These are phyloP conservation scores for Monilinia aucupariae DNA, from an alignment of 2,329 filamentous ascomycete genomes.

Conservation along the genomic window DNA sequence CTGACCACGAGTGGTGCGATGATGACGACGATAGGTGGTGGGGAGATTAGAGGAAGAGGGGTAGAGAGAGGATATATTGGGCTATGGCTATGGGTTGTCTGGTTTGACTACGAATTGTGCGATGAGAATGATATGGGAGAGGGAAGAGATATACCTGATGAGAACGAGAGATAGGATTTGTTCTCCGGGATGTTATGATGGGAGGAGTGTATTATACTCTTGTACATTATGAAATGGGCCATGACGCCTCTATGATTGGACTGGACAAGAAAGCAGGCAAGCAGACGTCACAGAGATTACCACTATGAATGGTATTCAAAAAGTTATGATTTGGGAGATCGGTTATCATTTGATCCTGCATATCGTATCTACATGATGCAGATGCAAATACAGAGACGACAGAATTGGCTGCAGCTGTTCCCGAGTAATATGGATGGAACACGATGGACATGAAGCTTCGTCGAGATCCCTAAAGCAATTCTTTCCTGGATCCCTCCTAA, in stretches of 20 bases:
- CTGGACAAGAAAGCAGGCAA: not conserved
- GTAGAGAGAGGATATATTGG: not conserved
- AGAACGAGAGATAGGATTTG: not conserved
- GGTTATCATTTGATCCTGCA: not conserved
- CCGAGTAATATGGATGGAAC: not conserved
- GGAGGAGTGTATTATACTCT: conserved; percentile 12
- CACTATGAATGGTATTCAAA: not conserved
- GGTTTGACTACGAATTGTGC: not conserved
- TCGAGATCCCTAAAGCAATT: not conserved
- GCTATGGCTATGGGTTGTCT: no score
- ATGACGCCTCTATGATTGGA: not conserved
- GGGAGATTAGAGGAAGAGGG: not conserved
- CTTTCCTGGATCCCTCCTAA: not conserved
- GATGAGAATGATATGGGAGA: not conserved
- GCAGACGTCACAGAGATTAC: conserved; percentile 8
- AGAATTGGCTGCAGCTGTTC: not conserved
- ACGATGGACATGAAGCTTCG: not conserved
- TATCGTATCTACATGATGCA: not conserved
- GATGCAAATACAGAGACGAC: not conserved
- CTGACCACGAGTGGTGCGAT: not conserved
- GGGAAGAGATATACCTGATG: not conserved
- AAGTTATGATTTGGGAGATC: not conserved
- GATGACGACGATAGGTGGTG: no score
- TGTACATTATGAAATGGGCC: conserved; percentile 12
- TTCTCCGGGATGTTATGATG: not conserved